Evolutionary conservation across 2,329 filamentous ascomycete species (phyloP), one percentile per base, ranked within the genome.

Genomic region (Ciborinia camelliae): DNA sequence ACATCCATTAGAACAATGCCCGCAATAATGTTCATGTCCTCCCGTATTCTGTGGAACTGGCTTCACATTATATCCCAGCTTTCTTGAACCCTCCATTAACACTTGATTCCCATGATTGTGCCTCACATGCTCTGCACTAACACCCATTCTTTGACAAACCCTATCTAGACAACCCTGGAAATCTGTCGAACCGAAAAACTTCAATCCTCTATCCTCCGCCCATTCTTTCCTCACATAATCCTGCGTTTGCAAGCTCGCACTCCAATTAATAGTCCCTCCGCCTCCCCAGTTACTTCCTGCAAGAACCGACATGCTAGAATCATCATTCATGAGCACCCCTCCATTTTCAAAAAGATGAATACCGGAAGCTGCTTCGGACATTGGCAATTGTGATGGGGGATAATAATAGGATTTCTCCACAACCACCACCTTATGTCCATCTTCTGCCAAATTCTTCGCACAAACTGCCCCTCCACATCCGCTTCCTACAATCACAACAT

Each of bases 231-330:
- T 85, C 1, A 97, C 90, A 68, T 82, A 90, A 32, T 84, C 86
- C 73, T 94, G 91, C 0, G 91, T 90, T 72, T 82, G 80, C 55
- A 87, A 78, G 59, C 79, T 79, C 10, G 85, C 84, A 72, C 82
- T 90, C 92, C 92, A 97, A 76, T 97, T 97, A 71, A 97, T 78
- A 0, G 91, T 92, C 7, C 92, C 92, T 63, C 93, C 93, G 50
- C 93, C 93, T 37, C 93, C 93, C 86, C 90, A 96, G 39, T 85
- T 85, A 64, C 86, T 84, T 1, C 90, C 93, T 0, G 89, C 85
- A 3, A 90, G 75, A 15, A 94, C 76, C 20, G 79, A 83, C 39
- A 88, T 79, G 7, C 83, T 82, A 14, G 79, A 79, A 72, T 90
- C 83, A 66, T 89, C 80, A 67, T 81, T 80, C 70, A 81, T 72